Conservation (phyloP, 2,329 filamentous ascomycete genomes). For the Cephalotrichum gorgonifer region DNA sequence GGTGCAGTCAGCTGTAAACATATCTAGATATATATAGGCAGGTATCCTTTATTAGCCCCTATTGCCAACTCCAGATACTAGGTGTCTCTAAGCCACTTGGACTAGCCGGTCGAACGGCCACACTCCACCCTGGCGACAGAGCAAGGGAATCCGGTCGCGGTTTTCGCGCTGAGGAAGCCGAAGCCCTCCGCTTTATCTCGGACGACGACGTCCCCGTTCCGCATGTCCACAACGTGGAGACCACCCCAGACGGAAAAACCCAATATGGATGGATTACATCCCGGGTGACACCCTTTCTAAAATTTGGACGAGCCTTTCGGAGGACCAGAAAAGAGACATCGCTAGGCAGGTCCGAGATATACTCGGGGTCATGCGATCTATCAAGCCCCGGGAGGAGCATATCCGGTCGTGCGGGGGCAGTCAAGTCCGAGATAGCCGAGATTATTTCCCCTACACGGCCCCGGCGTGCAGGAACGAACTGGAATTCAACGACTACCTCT, state of each 20-base stretch:
- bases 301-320: slow-evolving; percentile 14
- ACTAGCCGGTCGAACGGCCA: slow-evolving; percentile 13
- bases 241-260: slow-evolving; percentile 10
- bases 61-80: neutral
- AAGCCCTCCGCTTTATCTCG: slow-evolving; percentile 13
- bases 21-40: too few species aligned
- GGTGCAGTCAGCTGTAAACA: too few species aligned
- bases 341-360: slow-evolving; percentile 15
- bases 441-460: slow-evolving; percentile 11
- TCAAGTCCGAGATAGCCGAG: slow-evolving; percentile 15
- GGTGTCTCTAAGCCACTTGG: slow-evolving; percentile 12
- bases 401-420: slow-evolving; percentile 16
- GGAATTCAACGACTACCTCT: slow-evolving; percentile 15
- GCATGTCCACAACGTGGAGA: slow-evolving; percentile 9
- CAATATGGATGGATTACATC: slow-evolving; percentile 16
- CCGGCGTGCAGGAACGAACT: slow-evolving; percentile 13
- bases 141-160: slow-evolving; percentile 16
- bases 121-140: slow-evolving; percentile 12
- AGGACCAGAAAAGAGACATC: slow-evolving; percentile 11
- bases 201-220: slow-evolving; percentile 13
- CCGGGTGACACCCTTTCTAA: slow-evolving; percentile 15
- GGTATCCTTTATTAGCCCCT: neutral
- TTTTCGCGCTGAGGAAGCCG: slow-evolving; percentile 14
- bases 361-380: slow-evolving; percentile 14
- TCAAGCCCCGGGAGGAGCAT: slow-evolving; percentile 11